phyloP scores from a whole-genome alignment of 2,329 filamentous ascomycete genomes.

The Cadophora gregata region DNA sequence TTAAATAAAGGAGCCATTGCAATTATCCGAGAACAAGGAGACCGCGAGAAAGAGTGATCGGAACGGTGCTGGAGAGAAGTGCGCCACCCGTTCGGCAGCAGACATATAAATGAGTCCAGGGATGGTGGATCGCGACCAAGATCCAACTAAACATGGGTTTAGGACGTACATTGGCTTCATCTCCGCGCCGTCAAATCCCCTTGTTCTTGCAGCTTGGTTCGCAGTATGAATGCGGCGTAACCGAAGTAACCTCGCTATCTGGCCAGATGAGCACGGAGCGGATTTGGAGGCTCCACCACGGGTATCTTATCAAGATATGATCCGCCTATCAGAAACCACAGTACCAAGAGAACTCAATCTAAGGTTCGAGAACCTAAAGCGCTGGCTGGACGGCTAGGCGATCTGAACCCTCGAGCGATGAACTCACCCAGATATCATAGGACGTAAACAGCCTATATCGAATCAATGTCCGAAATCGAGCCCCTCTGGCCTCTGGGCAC shows the following conservation, averaged over 20 bases:
- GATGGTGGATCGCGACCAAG: too few relatives aligned
- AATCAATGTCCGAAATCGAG: neutral
- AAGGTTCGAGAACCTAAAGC: neutral
- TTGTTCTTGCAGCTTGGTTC: slow-evolving; percentile 7
- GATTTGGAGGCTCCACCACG: neutral
- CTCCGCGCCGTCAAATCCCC: neutral
- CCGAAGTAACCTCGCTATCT: too few relatives aligned
- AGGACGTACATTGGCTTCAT: slow-evolving; percentile 7
- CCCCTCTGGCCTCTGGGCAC: neutral
- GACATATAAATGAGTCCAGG: slow-evolving; percentile 2
- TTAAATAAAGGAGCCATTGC: neutral
- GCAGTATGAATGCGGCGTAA: slow-evolving; percentile 4
- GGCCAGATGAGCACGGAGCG: slow-evolving; percentile 2
- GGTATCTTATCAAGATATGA: neutral
- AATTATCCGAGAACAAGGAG: slow-evolving; percentile 1
- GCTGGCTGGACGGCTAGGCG: neutral
- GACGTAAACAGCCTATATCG: neutral
- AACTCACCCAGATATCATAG: neutral
- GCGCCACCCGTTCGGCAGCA: neutral
- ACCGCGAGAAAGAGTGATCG: neutral
- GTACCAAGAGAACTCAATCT: neutral
- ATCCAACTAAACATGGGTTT: neutral
- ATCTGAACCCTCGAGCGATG: neutral
- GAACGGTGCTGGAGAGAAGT: neutral
- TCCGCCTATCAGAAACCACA: neutral